phyloP scores from a whole-genome alignment of 306 rosid genomes.

The Ammopiptanthus mongolicus region DNA sequence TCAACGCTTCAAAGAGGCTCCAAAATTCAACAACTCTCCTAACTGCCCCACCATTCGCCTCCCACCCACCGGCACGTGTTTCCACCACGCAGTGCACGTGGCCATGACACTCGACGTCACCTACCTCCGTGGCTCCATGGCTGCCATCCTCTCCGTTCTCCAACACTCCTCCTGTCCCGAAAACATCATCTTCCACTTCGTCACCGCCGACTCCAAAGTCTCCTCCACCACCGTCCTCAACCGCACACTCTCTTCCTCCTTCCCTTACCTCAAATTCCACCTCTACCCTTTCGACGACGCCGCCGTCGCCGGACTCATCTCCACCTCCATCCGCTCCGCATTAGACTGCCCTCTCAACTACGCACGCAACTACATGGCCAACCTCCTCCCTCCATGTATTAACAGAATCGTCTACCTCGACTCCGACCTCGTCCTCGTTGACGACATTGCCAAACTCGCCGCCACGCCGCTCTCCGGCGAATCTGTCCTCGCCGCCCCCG shows the following conservation, averaged over 20 bases:
- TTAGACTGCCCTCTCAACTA: constrained; percentile 87
- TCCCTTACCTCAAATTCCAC: constrained; percentile 73
- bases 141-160: constrained; percentile 85
- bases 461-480: constrained; percentile 39
- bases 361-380: constrained; percentile 85
- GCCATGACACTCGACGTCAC: constrained; percentile 89
- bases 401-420: constrained; percentile 72
- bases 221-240: constrained; percentile 28
- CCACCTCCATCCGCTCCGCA: constrained; percentile 90
- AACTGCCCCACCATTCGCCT: constrained; percentile 32
- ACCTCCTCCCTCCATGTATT: constrained; percentile 56
- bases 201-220: constrained; percentile 42
- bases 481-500: constrained; percentile 87
- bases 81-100: constrained; percentile 51
- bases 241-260: constrained; percentile 41
- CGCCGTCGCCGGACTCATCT: constrained; percentile 67
- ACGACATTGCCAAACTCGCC: constrained; percentile 79
- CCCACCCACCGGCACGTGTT: constrained; percentile 18
- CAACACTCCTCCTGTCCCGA: constrained; percentile 96
- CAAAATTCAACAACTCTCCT: constrained; percentile 79
- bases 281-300: constrained; percentile 62
- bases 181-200: constrained; percentile 66
- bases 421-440: constrained; percentile 85
- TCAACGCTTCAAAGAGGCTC: constrained; percentile 75
- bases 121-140: constrained; percentile 95